These are phyloP conservation scores for Pseudoscleropodium purum DNA, from an alignment of 225 moss, liverwort and hornwort species.

Conservation along the genomic window DNA sequence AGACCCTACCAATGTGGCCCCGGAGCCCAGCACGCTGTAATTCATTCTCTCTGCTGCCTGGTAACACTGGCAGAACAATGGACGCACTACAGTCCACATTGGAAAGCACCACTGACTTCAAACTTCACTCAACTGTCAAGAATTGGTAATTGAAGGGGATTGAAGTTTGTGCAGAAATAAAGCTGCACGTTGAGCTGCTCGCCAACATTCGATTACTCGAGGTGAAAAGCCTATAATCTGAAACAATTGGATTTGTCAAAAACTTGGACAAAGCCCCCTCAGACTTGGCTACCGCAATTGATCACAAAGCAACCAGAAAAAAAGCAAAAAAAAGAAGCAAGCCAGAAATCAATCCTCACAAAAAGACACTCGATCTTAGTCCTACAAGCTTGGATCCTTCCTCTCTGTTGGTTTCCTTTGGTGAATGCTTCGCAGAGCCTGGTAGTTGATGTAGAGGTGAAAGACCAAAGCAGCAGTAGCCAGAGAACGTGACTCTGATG, in stretches of 20 bases:
- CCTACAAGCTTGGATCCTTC: background rate
- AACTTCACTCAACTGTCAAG: background rate
- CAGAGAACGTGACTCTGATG: background rate
- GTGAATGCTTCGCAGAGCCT: background rate
- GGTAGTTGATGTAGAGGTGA: background rate
- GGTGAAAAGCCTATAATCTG: too few species aligned
- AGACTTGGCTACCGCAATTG: background rate
- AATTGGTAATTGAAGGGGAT: background rate
- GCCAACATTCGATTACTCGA: background rate
- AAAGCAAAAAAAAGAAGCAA: too few species aligned
- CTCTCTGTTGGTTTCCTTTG: background rate
- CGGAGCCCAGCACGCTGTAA: constrained; percentile 1
- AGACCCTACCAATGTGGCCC: background rate
- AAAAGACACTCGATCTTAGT: background rate
- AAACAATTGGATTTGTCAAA: background rate
- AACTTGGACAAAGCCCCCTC: background rate
- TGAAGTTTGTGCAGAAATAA: background rate
- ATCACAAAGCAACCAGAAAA: background rate
- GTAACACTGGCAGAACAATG: background rate
- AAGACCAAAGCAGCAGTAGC: background rate
- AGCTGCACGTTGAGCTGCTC: background rate
- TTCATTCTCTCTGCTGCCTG: background rate
- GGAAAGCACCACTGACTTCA: background rate
- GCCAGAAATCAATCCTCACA: background rate
- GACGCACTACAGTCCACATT: constrained; percentile 17